Evolutionary conservation across 352 stramenopile species (phyloP).

Genomic region (Phytophthora palmivora): DNA sequence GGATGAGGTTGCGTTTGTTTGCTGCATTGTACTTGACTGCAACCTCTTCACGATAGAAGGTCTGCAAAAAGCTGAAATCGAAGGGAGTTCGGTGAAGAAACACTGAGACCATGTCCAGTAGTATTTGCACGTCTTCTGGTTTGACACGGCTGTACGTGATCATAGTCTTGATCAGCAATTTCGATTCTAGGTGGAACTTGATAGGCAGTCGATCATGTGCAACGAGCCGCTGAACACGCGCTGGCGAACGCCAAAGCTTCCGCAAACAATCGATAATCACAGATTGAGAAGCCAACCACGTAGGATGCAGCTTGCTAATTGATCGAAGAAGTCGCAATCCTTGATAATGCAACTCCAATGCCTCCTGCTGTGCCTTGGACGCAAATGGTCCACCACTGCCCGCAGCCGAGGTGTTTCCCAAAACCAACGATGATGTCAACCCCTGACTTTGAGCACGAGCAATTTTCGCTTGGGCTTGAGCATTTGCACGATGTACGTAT

Average conservation of each 20-base stretch:
- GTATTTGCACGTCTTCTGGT: conserved; percentile 94
- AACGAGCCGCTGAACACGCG: conserved; percentile 73
- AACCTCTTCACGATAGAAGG: conserved; percentile 90
- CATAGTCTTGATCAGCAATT: conserved; percentile 95
- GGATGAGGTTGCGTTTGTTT: conserved; percentile 89
- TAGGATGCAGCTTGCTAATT: conserved; percentile 89
- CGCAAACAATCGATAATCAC: conserved; percentile 94
- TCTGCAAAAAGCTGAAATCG: conserved; percentile 95
- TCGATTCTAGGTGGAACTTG: conserved; percentile 96
- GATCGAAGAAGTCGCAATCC: conserved; percentile 93
- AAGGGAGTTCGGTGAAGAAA: conserved; percentile 94
- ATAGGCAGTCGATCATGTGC: conserved; percentile 83
- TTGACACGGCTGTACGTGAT: conserved; percentile 94
- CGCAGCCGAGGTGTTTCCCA: conserved; percentile 21
- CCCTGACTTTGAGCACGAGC: conserved; percentile 74
- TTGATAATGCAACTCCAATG: conserved; percentile 95
- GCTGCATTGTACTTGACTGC: conserved; percentile 60
- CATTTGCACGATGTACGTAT: conserved; percentile 88
- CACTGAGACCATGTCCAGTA: conserved; percentile 96
- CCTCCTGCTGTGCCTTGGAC: conserved; percentile 84
- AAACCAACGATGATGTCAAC: conserved; percentile 46
- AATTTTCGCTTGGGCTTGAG: conserved; percentile 88
- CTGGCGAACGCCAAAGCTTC: conserved; percentile 94
- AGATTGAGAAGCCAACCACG: conserved; percentile 87
- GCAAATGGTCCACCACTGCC: conserved; percentile 55